phyloP scores from a whole-genome alignment of 805 yeast species.

The Candida pseudofarinosa region DNA sequence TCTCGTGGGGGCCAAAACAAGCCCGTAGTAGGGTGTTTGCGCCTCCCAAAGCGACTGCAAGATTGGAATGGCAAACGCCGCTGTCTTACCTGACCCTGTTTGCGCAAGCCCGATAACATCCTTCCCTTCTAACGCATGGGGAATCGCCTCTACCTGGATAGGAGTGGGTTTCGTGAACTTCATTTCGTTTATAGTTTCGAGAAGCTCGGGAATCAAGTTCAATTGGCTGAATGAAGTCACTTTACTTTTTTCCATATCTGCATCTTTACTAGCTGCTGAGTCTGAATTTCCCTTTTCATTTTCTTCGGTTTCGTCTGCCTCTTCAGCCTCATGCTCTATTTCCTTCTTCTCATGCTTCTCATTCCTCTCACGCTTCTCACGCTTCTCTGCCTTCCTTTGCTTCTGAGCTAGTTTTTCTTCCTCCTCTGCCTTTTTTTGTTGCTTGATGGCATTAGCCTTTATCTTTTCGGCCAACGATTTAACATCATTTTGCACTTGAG shows the following conservation, averaged over 20 bases:
- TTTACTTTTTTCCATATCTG: conserved; percentile 14
- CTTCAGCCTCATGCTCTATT: conserved; percentile 4
- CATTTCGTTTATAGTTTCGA: conserved; percentile 73
- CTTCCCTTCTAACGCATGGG: conserved; percentile 83
- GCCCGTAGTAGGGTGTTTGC: conserved; percentile 83
- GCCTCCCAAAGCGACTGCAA: conserved; percentile 87
- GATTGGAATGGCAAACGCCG: conserved; percentile 96
- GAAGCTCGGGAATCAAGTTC: conserved; percentile 69
- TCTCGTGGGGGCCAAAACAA: conserved; percentile 84
- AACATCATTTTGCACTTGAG: conserved; percentile 28
- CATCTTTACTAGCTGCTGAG: conserved; percentile 6
- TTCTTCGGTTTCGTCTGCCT: not conserved
- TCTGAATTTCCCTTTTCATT: conserved; percentile 8
- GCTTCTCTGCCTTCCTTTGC: conserved; percentile 23
- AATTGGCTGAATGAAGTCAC: conserved; percentile 49
- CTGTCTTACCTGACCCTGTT: conserved; percentile 97
- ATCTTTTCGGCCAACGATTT: conserved; percentile 56
- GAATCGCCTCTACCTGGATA: conserved; percentile 87
- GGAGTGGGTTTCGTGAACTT: conserved; percentile 86
- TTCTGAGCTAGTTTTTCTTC: conserved; percentile 2
- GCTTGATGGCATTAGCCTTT: conserved; percentile 28
- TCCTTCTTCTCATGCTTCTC: conserved; percentile 1
- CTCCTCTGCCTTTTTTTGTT: conserved; percentile 12
- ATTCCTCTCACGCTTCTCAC: conserved; percentile 12
- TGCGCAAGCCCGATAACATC: conserved; percentile 96